phyloP scores from a whole-genome alignment of 352 stramenopile species.

The Thraustotheca clavata region DNA sequence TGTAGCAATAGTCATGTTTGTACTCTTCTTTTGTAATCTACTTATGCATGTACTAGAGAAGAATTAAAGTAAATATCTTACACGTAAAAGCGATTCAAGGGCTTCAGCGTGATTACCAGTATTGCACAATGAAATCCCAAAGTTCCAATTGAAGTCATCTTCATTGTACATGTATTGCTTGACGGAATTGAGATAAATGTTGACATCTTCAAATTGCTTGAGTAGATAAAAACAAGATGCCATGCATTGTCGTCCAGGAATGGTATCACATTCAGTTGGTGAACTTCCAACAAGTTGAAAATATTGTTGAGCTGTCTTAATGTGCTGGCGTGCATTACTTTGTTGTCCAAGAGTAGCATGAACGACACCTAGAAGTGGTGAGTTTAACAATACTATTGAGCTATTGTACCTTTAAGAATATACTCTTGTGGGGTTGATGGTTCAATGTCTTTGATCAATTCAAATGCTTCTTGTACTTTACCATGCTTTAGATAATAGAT shows the following conservation, averaged over 20 bases:
- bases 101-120: constrained; percentile 89
- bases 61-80: constrained; percentile 38
- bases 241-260: constrained; percentile 96
- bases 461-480: constrained; percentile 90
- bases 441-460: constrained; percentile 93
- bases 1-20: constrained; percentile 90
- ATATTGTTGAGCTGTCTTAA: constrained; percentile 91
- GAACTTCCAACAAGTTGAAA: constrained; percentile 92
- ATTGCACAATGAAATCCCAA: constrained; percentile 88
- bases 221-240: constrained; percentile 95
- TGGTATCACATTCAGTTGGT: constrained; percentile 94
- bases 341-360: constrained; percentile 87
- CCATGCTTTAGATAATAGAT: constrained; percentile 90
- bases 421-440: constrained; percentile 91
- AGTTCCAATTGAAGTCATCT: constrained; percentile 98
- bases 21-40: constrained; percentile 73
- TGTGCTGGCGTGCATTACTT: constrained; percentile 81
- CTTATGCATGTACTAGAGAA: neutral
- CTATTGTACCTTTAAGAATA: constrained; percentile 43
- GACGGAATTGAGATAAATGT: constrained; percentile 96
- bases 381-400: neutral
- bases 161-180: constrained; percentile 95
- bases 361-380: constrained; percentile 55
- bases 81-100: constrained; percentile 87
- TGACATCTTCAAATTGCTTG: constrained; percentile 95